A percentile compares a stretch with the other conserved stretches of the same genome.
These are phyloP conservation scores for Porogramme epimiltina DNA, from an alignment of 1,284 basidiomycete species.

Conservation along the genomic window DNA sequence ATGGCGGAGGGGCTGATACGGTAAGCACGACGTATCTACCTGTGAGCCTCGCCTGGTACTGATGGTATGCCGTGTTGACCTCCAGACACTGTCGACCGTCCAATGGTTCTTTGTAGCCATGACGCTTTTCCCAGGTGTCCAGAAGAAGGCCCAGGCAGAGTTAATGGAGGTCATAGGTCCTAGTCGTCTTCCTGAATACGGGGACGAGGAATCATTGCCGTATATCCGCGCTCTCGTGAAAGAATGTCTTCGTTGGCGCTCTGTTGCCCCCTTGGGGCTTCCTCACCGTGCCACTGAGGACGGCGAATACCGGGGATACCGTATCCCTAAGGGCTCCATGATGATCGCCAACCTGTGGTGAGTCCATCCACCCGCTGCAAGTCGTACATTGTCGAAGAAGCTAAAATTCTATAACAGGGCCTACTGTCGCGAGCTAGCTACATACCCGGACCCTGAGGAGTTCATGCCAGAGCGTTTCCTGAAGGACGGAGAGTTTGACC, in stretches of 20 bases:
- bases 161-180: conserved; percentile 23
- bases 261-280: conserved; percentile 20
- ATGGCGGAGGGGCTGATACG: not conserved
- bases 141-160: conserved; percentile 26
- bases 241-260: conserved; percentile 25
- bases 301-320: conserved; percentile 18
- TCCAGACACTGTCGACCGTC: conserved; percentile 13
- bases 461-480: conserved; percentile 27
- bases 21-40: not conserved
- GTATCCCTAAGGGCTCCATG: conserved; percentile 18
- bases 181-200: conserved; percentile 22
- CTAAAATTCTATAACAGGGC: not conserved
- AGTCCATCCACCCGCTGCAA: not conserved
- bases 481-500: not conserved
- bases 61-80: not conserved
- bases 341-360: conserved; percentile 13
- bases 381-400: too few species aligned
- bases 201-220: conserved; percentile 21
- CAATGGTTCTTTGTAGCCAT: conserved; percentile 22
- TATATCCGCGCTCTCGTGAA: conserved; percentile 28
- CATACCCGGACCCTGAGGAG: conserved; percentile 14
- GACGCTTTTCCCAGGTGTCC: conserved; percentile 22
- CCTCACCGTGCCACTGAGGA: conserved; percentile 16
- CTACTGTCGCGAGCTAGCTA: not conserved
- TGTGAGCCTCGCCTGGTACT: not conserved